Percentiles rank a stretch among this genome's conserved stretches.
Conservation (phyloP, 139 green algal genomes). For the Tetradesmus obliquus region DNA sequence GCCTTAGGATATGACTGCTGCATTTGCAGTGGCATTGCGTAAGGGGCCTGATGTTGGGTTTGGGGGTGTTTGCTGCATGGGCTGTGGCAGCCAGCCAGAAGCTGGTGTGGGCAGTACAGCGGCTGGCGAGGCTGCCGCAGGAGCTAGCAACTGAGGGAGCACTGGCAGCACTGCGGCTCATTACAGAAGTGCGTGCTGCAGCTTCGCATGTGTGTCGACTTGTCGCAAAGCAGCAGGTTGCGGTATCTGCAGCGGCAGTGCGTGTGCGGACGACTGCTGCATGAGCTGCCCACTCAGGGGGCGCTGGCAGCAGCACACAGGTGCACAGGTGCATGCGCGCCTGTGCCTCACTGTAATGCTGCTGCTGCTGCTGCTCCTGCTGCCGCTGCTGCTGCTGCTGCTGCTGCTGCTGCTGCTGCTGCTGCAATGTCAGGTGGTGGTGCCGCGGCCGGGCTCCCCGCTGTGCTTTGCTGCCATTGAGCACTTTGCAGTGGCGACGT, state of each 20-base stretch:
- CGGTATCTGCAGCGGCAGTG: too few species aligned
- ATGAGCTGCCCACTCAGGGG: not conserved
- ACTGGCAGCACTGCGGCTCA: not conserved
- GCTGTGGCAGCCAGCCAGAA: not conserved
- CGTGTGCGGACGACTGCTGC: not conserved
- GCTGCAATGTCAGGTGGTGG: not conserved
- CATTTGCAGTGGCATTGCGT: not conserved
- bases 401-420: not conserved
- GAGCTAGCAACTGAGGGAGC: not conserved
- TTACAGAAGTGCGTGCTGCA: not conserved
- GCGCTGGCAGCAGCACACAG: not conserved
- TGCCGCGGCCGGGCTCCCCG: not conserved
- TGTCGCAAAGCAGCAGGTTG: not conserved
- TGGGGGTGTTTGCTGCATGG: not conserved
- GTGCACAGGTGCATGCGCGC: not conserved
- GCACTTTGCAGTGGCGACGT: conserved; percentile 10
- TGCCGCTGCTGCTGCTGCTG: not conserved
- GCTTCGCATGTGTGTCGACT: not conserved
- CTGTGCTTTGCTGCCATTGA: conserved; percentile 19
- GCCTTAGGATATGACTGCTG: too few species aligned
- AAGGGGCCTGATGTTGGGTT: not conserved
- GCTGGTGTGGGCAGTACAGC: not conserved
- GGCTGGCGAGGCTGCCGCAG: not conserved
- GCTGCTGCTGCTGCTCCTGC: not conserved
- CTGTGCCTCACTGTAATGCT: not conserved